Percentiles rank a stretch among this genome's conserved stretches.
Evolutionary conservation across 257 asterid genomes (phyloP).

Genomic region (Jacaranda copaia): DNA sequence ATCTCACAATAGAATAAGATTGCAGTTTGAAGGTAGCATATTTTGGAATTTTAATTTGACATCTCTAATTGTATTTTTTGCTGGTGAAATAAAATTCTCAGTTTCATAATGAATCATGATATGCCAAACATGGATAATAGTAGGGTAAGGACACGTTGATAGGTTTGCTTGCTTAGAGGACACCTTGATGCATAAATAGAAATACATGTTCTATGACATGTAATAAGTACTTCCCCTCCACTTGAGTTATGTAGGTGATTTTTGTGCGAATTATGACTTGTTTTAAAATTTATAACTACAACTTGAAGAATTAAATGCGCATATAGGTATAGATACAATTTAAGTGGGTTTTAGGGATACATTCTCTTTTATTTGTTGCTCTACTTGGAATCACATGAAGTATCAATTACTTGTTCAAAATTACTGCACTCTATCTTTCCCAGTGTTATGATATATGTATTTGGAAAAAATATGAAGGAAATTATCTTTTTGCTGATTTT

Average conservation of each 20-base stretch:
- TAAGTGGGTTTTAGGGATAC: too few species aligned
- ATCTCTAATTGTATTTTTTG: too few species aligned
- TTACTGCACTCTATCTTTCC: background rate
- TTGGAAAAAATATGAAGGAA: background rate
- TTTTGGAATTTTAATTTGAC: background rate
- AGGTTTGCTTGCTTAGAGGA: background rate
- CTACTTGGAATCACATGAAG: slow-evolving; percentile 7
- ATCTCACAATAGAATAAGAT: background rate
- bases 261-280: background rate
- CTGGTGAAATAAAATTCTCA: background rate
- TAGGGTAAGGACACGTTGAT: background rate
- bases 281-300: background rate
- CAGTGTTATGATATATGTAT: background rate
- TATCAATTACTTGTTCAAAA: background rate
- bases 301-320: too few species aligned
- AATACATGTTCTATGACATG: background rate
- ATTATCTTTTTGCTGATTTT: background rate
- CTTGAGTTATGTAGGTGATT: background rate
- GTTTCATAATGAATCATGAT: slow-evolving; percentile 6
- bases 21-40: background rate
- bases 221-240: too few species aligned
- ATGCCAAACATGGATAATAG: background rate
- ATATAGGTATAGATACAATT: too few species aligned
- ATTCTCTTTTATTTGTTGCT: too few species aligned
- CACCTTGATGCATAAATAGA: background rate